Conservation (phyloP, 164 flowering plant species). For the Brasenia schreberi region DNA sequence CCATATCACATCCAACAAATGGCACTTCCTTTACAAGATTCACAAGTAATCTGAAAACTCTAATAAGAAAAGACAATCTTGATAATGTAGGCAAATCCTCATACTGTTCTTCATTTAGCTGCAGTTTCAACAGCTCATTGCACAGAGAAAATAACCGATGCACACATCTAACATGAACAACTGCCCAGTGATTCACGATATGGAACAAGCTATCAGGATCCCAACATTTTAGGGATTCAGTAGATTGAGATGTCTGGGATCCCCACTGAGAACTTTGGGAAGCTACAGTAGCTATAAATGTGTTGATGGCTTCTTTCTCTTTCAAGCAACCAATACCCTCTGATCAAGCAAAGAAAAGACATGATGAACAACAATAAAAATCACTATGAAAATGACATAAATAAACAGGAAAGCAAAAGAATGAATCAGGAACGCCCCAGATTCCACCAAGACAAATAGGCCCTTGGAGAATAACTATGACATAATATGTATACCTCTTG, state of each 20-base stretch:
- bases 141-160: conserved; percentile 44
- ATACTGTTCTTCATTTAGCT: conserved; percentile 33
- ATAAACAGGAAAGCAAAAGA: neutral
- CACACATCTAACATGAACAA: conserved; percentile 46
- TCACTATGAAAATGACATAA: no score
- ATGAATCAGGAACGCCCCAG: conserved; percentile 17
- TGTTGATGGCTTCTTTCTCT: conserved; percentile 46
- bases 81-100: conserved; percentile 19
- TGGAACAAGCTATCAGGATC: conserved; percentile 30
- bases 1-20: conserved; percentile 37
- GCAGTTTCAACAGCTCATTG: conserved; percentile 26
- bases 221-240: conserved; percentile 17
- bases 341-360: conserved; percentile 6
- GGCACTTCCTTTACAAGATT: conserved; percentile 35
- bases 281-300: conserved; percentile 38
- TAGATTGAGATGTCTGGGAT: conserved; percentile 13
- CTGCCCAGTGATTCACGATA: conserved; percentile 62
- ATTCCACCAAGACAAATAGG: conserved; percentile 37
- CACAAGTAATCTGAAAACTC: conserved; percentile 56
- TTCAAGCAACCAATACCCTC: conserved; percentile 42
- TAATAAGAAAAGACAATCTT: conserved; percentile 40
- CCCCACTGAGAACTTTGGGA: conserved; percentile 46
- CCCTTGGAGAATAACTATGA: conserved; percentile 17
- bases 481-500: conserved; percentile 41
- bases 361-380: neutral